These are phyloP conservation scores for Botrytis fragariae DNA, from an alignment of 2,329 filamentous ascomycete species.

Conservation along the genomic window DNA sequence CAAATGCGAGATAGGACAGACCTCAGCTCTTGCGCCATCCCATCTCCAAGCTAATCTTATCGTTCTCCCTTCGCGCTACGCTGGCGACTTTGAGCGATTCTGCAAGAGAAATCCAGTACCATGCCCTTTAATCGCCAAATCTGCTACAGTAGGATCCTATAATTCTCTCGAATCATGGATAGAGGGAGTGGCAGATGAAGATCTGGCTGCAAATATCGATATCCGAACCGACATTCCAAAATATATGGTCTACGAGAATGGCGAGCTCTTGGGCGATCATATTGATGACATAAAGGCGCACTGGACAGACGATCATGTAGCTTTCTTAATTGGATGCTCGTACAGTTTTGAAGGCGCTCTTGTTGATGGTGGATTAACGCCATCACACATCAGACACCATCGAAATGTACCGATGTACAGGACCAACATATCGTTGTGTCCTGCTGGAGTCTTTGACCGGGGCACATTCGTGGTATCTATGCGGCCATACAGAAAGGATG, in stretches of 20 bases:
- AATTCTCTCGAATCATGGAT: constrained; percentile 26
- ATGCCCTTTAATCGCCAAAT: constrained; percentile 25
- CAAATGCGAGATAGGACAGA: not conserved
- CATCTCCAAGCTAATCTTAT: constrained; percentile 18
- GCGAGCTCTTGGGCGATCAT: constrained; percentile 42
- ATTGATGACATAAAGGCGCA: constrained; percentile 46
- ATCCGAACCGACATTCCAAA: constrained; percentile 56
- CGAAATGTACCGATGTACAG: constrained; percentile 62
- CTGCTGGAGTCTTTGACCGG: constrained; percentile 56
- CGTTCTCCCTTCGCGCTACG: constrained; percentile 15
- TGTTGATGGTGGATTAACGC: constrained; percentile 47
- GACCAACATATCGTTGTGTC: constrained; percentile 53
- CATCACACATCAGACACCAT: constrained; percentile 46
- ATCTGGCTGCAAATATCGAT: constrained; percentile 48
- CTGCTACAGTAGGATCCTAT: constrained; percentile 5
- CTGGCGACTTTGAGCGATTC: constrained; percentile 7
- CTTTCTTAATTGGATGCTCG: constrained; percentile 62
- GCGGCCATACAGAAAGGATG: constrained; percentile 52
- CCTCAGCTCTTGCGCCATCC: constrained; percentile 14
- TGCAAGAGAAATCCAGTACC: constrained; percentile 17
- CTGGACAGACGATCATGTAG: constrained; percentile 59
- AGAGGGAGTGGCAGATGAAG: constrained; percentile 31
- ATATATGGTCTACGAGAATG: constrained; percentile 58
- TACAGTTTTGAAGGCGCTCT: constrained; percentile 63
- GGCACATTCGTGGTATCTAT: constrained; percentile 61